Base-by-base conservation (phyloP, 441 rosid species). In the Iberis amara region DNA sequence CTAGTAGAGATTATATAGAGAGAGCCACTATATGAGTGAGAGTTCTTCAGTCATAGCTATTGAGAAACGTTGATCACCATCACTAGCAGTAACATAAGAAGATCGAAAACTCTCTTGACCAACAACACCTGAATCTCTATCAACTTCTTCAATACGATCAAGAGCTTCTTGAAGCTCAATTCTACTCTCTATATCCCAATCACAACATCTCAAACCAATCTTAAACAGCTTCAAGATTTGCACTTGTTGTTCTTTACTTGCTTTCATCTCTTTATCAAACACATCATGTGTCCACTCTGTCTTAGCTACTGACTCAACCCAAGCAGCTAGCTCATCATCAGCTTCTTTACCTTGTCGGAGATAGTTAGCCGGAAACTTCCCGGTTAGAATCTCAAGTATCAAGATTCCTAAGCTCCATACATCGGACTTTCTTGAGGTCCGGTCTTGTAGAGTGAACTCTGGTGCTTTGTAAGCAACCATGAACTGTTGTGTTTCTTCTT, bases 281-380 rank as follows among this genome's bases (percentile, higher is more conserved):
- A 87, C 92, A 68, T 87, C 89, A 3, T 76, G 85, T 0, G 91
- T 86, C 97, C 94, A 82, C 68, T 85, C 94, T 7, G 85, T 91
- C 54, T 76, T 75, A 57, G 82, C 88, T 5, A 80, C 89, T 0
- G 94, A 81, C 53, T 79, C 87, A 21, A 87, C 94, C 96, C 96
- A 87, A 0, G 78, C 71, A 1, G 84, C 82, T 66, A 87, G 40
- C 68, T 85, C 95, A 0, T 74, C 75, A 11, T 70, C 79, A 21
- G 59, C 69, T 0, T 80, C 78, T 27, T 76, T 78, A 7, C 82
- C 91, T 56, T 76, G 81, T 38, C 58, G 59, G 12, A 77, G 73
- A 64, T 86, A 86, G 59, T 86, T 84, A 7, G 74, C 87, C 0
- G 98, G 95, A 49, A 81, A 77, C 72, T 77, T 83, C 10, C 98